phyloP scores from a whole-genome alignment of 495 filamentous ascomycete species.

The Penicillium crystallinum region DNA sequence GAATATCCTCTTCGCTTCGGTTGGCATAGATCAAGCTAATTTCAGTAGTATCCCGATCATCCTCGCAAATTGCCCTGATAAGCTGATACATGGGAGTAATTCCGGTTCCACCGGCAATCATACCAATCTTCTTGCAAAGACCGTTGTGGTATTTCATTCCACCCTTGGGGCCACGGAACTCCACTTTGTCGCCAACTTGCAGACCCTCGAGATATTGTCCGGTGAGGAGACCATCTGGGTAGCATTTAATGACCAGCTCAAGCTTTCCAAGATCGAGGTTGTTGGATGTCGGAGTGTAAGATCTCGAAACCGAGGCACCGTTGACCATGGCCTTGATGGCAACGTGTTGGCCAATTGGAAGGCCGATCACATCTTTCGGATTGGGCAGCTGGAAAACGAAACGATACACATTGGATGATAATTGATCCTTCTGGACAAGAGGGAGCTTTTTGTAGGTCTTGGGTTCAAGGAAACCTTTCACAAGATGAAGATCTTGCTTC shows the following conservation, averaged over 20 bases:
- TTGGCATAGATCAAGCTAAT: conserved; percentile 42
- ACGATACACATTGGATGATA: conserved; percentile 43
- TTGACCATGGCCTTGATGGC: conserved; percentile 41
- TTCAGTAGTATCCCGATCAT: conserved; percentile 38
- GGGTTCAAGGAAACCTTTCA: conserved; percentile 37
- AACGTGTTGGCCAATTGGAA: conserved; percentile 50
- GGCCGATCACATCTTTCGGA: conserved; percentile 35
- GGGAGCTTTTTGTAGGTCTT: conserved; percentile 41
- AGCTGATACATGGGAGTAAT: conserved; percentile 52
- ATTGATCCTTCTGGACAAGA: conserved; percentile 33
- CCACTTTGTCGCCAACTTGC: conserved; percentile 32
- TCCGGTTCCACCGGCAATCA: conserved; percentile 49
- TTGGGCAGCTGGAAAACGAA: conserved; percentile 44
- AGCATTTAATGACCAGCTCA: conserved; percentile 45
- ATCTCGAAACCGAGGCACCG: conserved; percentile 36
- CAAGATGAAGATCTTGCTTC: conserved; percentile 25
- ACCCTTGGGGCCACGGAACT: conserved; percentile 43
- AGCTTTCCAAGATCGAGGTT: conserved; percentile 40
- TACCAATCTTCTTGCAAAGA: conserved; percentile 34
- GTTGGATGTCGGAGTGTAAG: conserved; percentile 48
- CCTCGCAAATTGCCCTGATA: conserved; percentile 44
- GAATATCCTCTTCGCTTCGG: conserved; percentile 29
- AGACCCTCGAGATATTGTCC: conserved; percentile 42
- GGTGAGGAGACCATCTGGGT: conserved; percentile 41
- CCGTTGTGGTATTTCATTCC: conserved; percentile 36